phyloP scores from a whole-genome alignment of 73 alveolate species.

The Tetrahymena elliotti region DNA sequence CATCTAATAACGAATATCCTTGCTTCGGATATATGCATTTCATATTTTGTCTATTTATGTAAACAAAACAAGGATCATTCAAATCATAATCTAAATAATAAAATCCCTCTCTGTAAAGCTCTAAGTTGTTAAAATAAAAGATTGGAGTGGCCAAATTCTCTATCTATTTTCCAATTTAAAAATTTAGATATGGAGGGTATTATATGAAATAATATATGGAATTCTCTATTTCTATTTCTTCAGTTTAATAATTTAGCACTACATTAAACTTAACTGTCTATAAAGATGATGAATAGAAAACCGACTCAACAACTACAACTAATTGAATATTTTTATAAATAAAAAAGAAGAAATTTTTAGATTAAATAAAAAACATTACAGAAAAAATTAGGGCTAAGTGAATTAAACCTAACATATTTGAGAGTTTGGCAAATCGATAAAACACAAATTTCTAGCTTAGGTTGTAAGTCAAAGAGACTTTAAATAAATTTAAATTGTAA shows the following conservation, averaged over 20 bases:
- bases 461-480: not conserved
- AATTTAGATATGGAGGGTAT: not conserved
- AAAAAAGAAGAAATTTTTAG: not conserved
- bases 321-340: not conserved
- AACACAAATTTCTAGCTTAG: not conserved
- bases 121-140: not conserved
- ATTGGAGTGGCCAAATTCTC: not conserved
- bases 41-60: not conserved
- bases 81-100: not conserved
- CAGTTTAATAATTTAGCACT: not conserved
- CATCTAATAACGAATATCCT: not conserved
- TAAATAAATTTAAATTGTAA: not conserved
- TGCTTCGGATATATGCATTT: not conserved
- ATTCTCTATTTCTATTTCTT: not conserved
- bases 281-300: not conserved
- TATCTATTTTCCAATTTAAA: not conserved
- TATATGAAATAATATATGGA: not conserved
- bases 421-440: not conserved
- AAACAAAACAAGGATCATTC: not conserved
- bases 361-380: not conserved
- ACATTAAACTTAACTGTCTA: not conserved
- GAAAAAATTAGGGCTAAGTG: not conserved
- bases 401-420: not conserved
- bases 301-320: not conserved
- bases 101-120: not conserved